Conservation (phyloP, 163 green algal genomes). For the Smithsoniella earleae region DNA sequence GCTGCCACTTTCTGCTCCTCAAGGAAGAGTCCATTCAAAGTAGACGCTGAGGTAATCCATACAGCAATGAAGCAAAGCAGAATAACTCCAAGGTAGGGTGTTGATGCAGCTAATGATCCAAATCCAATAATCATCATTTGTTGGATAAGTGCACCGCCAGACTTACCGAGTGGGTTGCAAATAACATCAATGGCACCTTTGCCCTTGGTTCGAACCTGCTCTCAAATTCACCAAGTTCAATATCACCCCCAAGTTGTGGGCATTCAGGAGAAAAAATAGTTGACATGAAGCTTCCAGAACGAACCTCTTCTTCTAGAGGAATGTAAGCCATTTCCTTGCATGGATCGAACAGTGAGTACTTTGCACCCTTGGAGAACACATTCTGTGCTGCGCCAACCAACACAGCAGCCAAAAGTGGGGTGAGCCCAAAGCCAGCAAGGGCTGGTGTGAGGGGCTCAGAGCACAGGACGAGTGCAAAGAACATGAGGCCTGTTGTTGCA, state of each 20-base stretch:
- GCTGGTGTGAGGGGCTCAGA: constrained; percentile 58
- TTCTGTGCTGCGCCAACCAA: constrained; percentile 93
- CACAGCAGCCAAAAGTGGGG: constrained; percentile 86
- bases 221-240: neutral
- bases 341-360: constrained; percentile 98
- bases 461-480: constrained; percentile 90
- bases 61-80: constrained; percentile 78
- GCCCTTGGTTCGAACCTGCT: constrained; percentile 76
- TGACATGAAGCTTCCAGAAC: neutral
- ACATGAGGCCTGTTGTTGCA: constrained; percentile 56
- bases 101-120: constrained; percentile 91
- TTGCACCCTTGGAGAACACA: constrained; percentile 95
- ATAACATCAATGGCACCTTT: constrained; percentile 98
- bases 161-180: constrained; percentile 95
- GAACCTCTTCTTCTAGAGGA: constrained; percentile 82
- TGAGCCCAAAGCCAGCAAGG: constrained; percentile 74
- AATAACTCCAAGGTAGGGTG: constrained; percentile 91
- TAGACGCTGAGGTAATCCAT: constrained; percentile 81
- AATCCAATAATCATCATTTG: constrained; percentile 95
- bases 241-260: neutral
- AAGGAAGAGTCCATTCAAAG: constrained; percentile 68
- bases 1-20: constrained; percentile 39
- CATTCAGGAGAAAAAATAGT: neutral
- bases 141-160: constrained; percentile 79
- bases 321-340: constrained; percentile 99